These are phyloP conservation scores for Pseudogymnoascus sp. DNA, from an alignment of 2,329 filamentous ascomycete species.

Conservation along the genomic window DNA sequence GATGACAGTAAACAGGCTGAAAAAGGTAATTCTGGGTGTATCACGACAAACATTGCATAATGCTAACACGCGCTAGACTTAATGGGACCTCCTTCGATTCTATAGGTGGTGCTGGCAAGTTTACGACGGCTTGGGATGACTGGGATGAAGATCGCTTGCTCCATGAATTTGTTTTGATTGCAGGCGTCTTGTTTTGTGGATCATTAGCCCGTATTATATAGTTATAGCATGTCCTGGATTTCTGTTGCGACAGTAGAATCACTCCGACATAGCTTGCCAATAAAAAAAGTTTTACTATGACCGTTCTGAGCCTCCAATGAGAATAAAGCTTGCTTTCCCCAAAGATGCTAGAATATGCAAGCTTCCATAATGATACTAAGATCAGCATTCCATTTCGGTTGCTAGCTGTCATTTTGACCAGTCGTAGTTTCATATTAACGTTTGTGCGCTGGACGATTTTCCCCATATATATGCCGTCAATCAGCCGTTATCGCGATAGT, in stretches of 20 bases:
- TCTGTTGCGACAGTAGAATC: background rate
- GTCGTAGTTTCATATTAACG: background rate
- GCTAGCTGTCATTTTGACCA: background rate
- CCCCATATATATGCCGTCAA: background rate
- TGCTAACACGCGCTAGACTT: background rate
- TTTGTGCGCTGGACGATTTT: conserved; percentile 1
- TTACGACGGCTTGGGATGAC: conserved; percentile 8
- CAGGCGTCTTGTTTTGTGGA: conserved; percentile 11
- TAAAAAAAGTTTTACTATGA: conserved; percentile 3
- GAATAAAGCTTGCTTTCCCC: background rate
- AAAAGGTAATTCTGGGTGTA: background rate
- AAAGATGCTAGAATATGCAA: background rate
- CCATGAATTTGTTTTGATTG: conserved; percentile 10
- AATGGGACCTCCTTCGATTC: background rate
- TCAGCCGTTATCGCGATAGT: conserved; percentile 5
- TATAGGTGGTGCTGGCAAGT: conserved; percentile 8
- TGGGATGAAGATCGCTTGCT: conserved; percentile 10
- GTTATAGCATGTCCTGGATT: background rate
- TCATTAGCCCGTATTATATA: conserved; percentile 8
- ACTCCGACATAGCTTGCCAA: conserved; percentile 5
- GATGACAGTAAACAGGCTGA: conserved; percentile 8
- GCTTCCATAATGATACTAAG: background rate
- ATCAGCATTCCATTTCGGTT: background rate
- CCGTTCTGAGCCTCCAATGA: background rate
- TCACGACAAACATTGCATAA: background rate